Evolutionary conservation across 2,329 filamentous ascomycete species (phyloP).

Genomic region (Colletotrichum sp.): DNA sequence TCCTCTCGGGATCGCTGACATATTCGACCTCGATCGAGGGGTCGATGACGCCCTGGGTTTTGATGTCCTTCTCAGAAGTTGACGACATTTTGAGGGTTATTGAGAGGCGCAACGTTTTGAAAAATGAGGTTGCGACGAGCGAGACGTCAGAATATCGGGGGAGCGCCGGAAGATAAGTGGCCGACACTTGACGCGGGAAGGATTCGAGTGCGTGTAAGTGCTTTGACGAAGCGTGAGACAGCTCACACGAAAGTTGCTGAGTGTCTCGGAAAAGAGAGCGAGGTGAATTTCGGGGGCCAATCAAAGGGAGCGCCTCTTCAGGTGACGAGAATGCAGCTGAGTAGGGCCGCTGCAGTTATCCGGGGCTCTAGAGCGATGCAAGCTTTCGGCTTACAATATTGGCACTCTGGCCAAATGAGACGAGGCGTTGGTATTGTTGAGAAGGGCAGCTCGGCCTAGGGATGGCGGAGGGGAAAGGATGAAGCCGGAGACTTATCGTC

Average conservation of each 20-base stretch:
- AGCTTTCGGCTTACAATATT: not conserved
- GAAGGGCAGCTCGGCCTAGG: not conserved
- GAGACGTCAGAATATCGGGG: not conserved
- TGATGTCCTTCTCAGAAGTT: constrained; percentile 18
- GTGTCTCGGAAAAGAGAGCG: not conserved
- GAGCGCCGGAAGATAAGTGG: not conserved
- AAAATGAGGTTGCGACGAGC: not conserved
- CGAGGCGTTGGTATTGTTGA: not conserved
- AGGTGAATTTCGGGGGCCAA: not conserved
- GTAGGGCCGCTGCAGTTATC: not conserved
- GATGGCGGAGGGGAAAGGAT: not conserved
- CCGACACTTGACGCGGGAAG: not conserved
- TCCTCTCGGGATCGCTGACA: constrained; percentile 19
- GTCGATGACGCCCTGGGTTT: constrained; percentile 2
- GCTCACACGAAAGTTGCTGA: not conserved
- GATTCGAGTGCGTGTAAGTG: not conserved
- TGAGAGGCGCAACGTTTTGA: not conserved
- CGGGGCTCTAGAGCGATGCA: not conserved
- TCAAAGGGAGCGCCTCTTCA: not conserved
- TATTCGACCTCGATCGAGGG: constrained; percentile 23
- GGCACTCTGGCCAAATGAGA: not conserved
- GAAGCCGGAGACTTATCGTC: not conserved
- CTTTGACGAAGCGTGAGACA: not conserved
- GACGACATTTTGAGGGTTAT: not conserved
- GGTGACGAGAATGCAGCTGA: not conserved